Conservation (phyloP, 2,329 filamentous ascomycete species). For the Magnaporthales sp. region DNA sequence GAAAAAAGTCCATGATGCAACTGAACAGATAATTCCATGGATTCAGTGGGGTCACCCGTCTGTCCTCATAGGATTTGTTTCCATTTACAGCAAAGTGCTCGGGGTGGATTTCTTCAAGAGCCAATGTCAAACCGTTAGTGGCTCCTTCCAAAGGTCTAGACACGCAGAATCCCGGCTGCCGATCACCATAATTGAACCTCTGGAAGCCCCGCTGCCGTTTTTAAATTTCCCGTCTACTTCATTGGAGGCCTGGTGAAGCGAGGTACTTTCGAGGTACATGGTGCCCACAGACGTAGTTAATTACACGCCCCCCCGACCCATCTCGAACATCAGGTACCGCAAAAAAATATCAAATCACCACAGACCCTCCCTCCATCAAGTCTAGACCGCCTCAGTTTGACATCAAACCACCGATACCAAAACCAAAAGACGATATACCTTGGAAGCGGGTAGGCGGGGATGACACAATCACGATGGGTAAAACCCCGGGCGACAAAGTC, state of each 20-base stretch:
- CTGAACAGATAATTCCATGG: not conserved
- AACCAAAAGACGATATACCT: not conserved
- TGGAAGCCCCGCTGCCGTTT: not conserved
- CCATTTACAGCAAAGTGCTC: not conserved
- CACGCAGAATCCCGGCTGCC: not conserved
- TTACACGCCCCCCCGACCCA: not conserved
- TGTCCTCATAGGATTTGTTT: not conserved
- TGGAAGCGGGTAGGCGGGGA: not conserved
- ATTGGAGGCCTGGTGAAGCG: not conserved
- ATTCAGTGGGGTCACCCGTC: not conserved
- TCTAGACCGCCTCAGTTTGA: not conserved
- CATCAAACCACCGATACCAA: not conserved
- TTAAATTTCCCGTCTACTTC: not conserved
- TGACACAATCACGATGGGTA: not conserved
- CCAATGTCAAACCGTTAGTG: not conserved
- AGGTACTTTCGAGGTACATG: not conserved
- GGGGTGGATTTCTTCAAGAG: not conserved
- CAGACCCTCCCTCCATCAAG: not conserved
- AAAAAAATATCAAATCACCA: not conserved
- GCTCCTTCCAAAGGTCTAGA: not conserved
- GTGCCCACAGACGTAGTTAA: not conserved
- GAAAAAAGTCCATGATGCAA: conserved; percentile 1
- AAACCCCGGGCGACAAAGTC: not conserved
- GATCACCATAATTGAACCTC: not conserved
- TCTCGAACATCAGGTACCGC: not conserved